phyloP scores from a whole-genome alignment of 2,329 filamentous ascomycete genomes.

The Aspergillus neoniger region DNA sequence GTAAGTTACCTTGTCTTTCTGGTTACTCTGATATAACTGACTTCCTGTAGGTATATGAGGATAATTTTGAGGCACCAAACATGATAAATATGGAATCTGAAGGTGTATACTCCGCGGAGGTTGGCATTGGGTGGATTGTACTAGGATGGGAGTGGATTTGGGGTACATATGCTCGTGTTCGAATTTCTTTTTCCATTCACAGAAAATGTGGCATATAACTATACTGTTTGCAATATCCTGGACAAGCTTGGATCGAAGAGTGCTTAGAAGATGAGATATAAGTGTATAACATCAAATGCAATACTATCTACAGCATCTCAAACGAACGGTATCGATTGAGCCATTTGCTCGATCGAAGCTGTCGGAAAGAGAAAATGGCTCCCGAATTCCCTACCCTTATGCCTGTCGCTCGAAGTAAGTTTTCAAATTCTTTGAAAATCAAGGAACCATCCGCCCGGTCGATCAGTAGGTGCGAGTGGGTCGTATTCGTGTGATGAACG shows the following conservation, averaged over 20 bases:
- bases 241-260: no score
- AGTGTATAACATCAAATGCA: no score
- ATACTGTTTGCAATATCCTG: no score
- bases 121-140: neutral
- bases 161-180: neutral
- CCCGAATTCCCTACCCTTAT: no score
- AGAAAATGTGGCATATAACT: no score
- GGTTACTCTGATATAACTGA: neutral
- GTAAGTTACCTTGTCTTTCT: conserved; percentile 12
- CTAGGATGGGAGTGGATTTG: neutral
- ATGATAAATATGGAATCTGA: neutral
- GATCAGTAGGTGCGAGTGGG: neutral
- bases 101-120: neutral
- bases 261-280: no score
- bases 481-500: neutral
- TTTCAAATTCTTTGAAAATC: no score
- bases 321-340: no score
- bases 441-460: neutral
- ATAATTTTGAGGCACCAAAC: conserved; percentile 17
- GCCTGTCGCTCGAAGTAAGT: no score
- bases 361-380: no score
- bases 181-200: neutral
- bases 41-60: conserved; percentile 19
- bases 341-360: no score
- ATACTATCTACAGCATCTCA: no score